These are phyloP conservation scores for Thuidium tamariscinum DNA, from an alignment of 225 moss, liverwort and hornwort species.

Conservation along the genomic window DNA sequence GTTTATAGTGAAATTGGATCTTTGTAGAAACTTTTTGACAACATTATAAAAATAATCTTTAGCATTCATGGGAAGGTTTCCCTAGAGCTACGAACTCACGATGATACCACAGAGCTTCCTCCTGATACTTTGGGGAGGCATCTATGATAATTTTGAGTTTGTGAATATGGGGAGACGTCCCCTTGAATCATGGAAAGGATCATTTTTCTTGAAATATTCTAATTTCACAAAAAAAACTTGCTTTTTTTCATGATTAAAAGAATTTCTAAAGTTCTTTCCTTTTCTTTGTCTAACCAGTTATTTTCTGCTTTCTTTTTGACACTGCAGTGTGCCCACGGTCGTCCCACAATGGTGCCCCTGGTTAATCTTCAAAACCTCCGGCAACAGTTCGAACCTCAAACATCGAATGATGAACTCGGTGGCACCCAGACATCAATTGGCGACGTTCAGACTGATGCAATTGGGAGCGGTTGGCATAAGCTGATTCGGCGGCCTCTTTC, in stretches of 20 bases:
- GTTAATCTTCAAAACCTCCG: slow-evolving; percentile 59
- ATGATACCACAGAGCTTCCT: background rate
- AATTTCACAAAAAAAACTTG: background rate
- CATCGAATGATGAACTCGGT: background rate
- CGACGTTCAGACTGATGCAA: background rate
- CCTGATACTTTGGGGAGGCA: too few relatives aligned
- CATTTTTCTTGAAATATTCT: background rate
- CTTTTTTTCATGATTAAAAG: background rate
- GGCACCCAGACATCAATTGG: background rate
- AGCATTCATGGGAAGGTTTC: background rate
- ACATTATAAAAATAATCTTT: background rate
- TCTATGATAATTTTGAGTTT: background rate
- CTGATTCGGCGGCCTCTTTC: slow-evolving; percentile 19
- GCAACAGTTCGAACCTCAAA: slow-evolving; percentile 17
- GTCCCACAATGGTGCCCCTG: slow-evolving; percentile 93
- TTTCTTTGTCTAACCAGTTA: background rate
- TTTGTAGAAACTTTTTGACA: background rate
- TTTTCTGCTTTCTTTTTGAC: background rate
- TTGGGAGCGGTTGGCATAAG: slow-evolving; percentile 31
- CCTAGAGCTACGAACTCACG: background rate
- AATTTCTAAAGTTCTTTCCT: background rate
- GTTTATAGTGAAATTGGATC: background rate
- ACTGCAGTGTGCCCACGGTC: slow-evolving; percentile 94
- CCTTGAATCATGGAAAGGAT: background rate
- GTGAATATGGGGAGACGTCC: background rate